Base-by-base conservation (phyloP, 805 yeast genomes). In the Candida ortonii region DNA sequence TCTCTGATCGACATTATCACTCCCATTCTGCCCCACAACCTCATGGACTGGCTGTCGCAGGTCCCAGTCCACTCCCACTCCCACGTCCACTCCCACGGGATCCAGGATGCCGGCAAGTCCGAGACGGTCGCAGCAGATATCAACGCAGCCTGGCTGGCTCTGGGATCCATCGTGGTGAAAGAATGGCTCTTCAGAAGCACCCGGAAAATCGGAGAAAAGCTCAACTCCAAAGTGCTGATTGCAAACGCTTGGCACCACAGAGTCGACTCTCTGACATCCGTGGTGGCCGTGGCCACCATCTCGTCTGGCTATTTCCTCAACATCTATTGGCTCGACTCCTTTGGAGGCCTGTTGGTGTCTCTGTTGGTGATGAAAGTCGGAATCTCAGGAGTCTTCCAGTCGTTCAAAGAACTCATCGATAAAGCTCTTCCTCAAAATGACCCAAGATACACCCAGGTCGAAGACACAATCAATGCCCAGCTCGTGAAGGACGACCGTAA, bases 181-280 rank as follows among this genome's bases (percentile, higher is more conserved):
- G 98, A 93, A 59, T 76, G 95, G 74, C 76, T 93, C 25, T 93
- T 77, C 62, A 77, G 77, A 39, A 84, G 86, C 9, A 93, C 98
- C 0, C 72, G 80, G 61, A 76, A 78, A 41, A 78, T 93, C 15
- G 98, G 97, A 1, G 67, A 69, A 30, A 67, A 73, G 41, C 73
- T 86, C 18, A 84, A 85, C 53, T 87, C 96, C 1, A 86, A 87
- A 43, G 97, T 93, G 3, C 69, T 93, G 30, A 78, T 86, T 31
- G 98, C 98, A 4, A 93, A 93, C 55, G 98, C 98, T 3, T 93
- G 98, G 97, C 98, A 93, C 59, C 98, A 93, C 56, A 72, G 98
- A 44, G 93, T 90, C 8, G 98, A 93, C 55, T 83, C 95, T 1
- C 59, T 93, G 49, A 94, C 97, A 1, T 86, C 97, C 0, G 69